Conservation (phyloP, 352 stramenopile genomes). For the Pythium periplocum region DNA sequence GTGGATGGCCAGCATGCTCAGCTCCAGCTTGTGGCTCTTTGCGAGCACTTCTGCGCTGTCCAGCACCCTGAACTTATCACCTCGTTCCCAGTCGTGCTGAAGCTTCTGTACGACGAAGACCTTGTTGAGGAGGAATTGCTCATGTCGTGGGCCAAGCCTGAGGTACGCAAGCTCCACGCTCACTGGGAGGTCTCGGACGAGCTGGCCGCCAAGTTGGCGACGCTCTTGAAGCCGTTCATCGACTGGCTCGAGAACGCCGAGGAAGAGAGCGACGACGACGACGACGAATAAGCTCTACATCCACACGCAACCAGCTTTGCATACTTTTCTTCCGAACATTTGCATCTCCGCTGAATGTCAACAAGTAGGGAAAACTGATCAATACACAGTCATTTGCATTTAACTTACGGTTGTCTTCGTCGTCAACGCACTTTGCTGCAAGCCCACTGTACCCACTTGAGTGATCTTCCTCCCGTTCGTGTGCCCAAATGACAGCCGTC, state of each 20-base stretch:
- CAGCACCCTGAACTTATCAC: conserved; percentile 71
- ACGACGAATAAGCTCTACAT: conserved; percentile 32
- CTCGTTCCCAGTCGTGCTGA: conserved; percentile 93
- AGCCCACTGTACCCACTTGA: neutral
- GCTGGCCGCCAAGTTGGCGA: conserved; percentile 76
- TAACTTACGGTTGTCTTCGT: too few species aligned
- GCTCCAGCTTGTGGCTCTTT: conserved; percentile 90
- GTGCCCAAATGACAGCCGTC: neutral
- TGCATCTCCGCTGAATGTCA: neutral
- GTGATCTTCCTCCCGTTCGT: neutral
- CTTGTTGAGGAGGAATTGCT: conserved; percentile 95
- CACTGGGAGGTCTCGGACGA: conserved; percentile 89
- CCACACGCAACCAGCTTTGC: neutral
- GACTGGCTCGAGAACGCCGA: conserved; percentile 97
- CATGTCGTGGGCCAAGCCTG: conserved; percentile 85
- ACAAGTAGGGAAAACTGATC: too few species aligned
- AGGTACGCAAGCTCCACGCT: conserved; percentile 70
- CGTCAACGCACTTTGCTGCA: neutral
- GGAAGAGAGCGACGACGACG: conserved; percentile 78
- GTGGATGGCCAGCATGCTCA: conserved; percentile 86
- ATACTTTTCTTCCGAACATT: neutral
- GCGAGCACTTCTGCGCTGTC: conserved; percentile 89
- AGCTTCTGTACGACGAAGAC: conserved; percentile 96
- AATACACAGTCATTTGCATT: too few species aligned
- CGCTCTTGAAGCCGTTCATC: conserved; percentile 91